A percentile compares a stretch with the other conserved stretches of the same genome.
These are phyloP conservation scores for Oryza longistaminata DNA, from an alignment of 176 grass and related monocot species.

Conservation along the genomic window DNA sequence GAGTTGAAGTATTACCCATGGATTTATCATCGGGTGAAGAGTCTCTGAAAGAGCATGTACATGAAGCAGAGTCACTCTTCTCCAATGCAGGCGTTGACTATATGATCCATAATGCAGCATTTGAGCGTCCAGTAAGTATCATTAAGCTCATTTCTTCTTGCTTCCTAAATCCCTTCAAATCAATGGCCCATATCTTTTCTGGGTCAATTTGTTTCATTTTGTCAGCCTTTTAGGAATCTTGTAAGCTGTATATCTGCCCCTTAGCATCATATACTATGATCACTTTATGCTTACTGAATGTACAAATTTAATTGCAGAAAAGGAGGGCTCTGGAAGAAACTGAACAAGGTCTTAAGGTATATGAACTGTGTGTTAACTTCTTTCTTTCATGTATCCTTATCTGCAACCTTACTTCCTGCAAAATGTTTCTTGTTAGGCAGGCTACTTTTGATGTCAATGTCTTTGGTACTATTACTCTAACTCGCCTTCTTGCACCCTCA, in stretches of 20 bases:
- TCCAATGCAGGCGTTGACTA: slow-evolving; percentile 78
- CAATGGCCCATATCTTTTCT: neutral
- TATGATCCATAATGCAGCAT: slow-evolving; percentile 97
- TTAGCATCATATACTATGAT: neutral
- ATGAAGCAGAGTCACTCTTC: slow-evolving; percentile 83
- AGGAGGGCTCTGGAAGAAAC: slow-evolving; percentile 81
- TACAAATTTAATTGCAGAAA: slow-evolving; percentile 69
- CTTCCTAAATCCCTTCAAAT: neutral
- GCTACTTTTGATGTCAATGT: slow-evolving; percentile 80
- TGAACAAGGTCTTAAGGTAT: slow-evolving; percentile 73
- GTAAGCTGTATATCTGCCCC: neutral
- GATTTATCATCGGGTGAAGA: slow-evolving; percentile 89
- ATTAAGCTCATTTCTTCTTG: neutral
- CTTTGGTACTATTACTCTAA: slow-evolving; percentile 75
- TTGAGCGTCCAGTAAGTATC: slow-evolving; percentile 74
- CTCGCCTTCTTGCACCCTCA: slow-evolving; percentile 73
- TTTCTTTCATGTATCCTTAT: neutral
- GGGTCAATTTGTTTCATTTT: slow-evolving; percentile 3
- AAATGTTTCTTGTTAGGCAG: slow-evolving; percentile 46
- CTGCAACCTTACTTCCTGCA: slow-evolving; percentile 8
- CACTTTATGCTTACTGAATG: slow-evolving; percentile 10
- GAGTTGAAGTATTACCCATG: slow-evolving; percentile 88
- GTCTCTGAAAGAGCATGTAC: slow-evolving; percentile 61
- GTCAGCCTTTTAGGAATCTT: neutral
- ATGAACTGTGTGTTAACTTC: slow-evolving; percentile 27